Percentiles rank a stretch among this genome's conserved stretches.
phyloP scores from a whole-genome alignment of 768 basidiomycete species.

The Suillus plorans region DNA sequence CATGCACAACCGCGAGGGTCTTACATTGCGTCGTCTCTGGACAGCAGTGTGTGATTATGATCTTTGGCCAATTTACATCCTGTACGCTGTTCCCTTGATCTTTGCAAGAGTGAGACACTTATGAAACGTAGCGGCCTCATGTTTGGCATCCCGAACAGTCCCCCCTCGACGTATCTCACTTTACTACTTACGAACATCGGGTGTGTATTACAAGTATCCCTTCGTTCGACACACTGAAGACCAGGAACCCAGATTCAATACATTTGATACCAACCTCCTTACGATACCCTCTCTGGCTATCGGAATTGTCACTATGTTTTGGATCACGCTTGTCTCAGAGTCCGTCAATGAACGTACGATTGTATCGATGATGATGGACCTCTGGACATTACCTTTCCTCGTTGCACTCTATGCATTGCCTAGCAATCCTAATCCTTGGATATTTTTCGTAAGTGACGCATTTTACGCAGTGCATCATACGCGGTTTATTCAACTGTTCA shows the following conservation, averaged over 20 bases:
- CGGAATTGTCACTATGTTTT: constrained; percentile 53
- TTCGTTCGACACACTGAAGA: constrained; percentile 1
- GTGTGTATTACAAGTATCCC: constrained; percentile 18
- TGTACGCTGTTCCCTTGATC: constrained; percentile 27
- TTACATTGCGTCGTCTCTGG: constrained; percentile 51
- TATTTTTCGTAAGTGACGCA: constrained; percentile 45
- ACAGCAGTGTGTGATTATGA: constrained; percentile 58
- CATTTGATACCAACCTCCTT: constrained; percentile 59
- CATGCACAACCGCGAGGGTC: constrained; percentile 70
- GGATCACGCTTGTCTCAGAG: constrained; percentile 51
- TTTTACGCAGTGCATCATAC: neutral
- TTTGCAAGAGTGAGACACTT: neutral
- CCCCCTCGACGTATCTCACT: constrained; percentile 58
- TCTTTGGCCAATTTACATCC: constrained; percentile 64
- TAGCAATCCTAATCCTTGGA: constrained; percentile 49
- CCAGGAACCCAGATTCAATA: constrained; percentile 45
- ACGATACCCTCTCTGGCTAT: constrained; percentile 55
- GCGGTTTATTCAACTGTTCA: constrained; percentile 13
- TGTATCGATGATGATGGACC: constrained; percentile 50
- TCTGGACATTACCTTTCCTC: constrained; percentile 64
- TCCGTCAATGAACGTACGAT: constrained; percentile 52
- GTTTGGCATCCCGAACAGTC: constrained; percentile 49
- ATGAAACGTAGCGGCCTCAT: constrained; percentile 41
- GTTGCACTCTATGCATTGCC: constrained; percentile 53
- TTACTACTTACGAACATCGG: constrained; percentile 55